Evolutionary conservation across 2,329 filamentous ascomycete genomes (phyloP), one percentile per base, ranked within the genome.

Genomic region (Furcasterigmium furcatum): DNA sequence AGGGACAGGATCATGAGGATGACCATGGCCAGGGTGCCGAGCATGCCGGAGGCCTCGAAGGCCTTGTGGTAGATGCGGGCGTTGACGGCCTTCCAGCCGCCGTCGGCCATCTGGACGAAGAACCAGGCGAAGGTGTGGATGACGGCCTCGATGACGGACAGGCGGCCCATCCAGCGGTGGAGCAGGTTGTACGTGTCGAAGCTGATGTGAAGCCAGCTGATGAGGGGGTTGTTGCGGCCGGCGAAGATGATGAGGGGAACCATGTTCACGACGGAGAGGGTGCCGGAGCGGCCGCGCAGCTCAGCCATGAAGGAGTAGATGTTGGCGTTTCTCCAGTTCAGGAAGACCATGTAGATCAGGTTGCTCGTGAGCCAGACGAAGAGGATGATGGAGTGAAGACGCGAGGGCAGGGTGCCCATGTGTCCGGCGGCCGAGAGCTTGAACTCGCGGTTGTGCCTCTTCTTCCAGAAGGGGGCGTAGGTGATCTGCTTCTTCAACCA

Each of bases 161-260:
- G 81, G 27, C 88, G 80, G 32, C 88, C 89, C 52, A 89, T 78
- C 88, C 88, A 94, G 52, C 88, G 66, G 50, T 73, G 70, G n/a
- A 73, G 57, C 9, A 73, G 82, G 63, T 97, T 97, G 76, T 95
- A 97, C 1, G 91, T 95, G 65, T 97, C 94, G 69, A 96, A 99
- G 64, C 88, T 92, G 63, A 97, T 86, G 56, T 86, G 82, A 46
- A 97, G 77, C 27, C 95, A 65, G 4, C 74, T 66, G 59, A 97
- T 96, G 41, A 96, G 74, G 9, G 90, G 89, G 69, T 97, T 99
- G 73, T 97, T 97, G 61, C 94, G 87, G 29, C 90, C 84, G 12
- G 91, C 91, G 46, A 97, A 80, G 52, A 97, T 80, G 58, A 97
- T 79, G 24, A 96, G 82, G 5, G 94, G 91, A 25, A 99, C 82